These are phyloP conservation scores for Solanum verrucosum DNA, from an alignment of 257 asterid species.

Conservation along the genomic window DNA sequence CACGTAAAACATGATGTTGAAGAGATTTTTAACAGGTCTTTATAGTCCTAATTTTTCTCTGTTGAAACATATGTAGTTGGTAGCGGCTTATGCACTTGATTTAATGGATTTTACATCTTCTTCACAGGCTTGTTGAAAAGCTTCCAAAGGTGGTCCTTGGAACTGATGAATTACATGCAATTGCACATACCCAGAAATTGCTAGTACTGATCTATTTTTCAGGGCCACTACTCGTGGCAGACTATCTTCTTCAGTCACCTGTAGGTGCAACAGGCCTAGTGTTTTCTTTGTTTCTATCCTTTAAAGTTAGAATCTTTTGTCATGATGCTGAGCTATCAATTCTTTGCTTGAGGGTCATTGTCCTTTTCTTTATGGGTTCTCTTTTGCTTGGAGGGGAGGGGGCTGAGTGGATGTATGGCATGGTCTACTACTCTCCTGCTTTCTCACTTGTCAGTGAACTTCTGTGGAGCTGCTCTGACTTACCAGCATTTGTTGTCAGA, in stretches of 20 bases:
- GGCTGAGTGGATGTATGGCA: neutral
- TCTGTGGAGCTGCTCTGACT: neutral
- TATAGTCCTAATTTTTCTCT: neutral
- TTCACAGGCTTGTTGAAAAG: constrained; percentile 77
- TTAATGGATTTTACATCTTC: neutral
- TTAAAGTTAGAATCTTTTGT: neutral
- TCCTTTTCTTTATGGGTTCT: neutral
- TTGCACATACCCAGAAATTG: constrained; percentile 74
- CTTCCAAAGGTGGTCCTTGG: constrained; percentile 79
- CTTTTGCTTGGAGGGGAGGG: neutral
- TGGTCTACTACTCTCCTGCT: neutral
- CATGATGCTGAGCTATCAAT: neutral
- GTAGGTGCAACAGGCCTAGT: constrained; percentile 33
- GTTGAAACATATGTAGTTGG: neutral
- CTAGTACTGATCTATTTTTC: constrained; percentile 67
- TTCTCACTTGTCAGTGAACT: neutral
- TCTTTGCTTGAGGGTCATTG: neutral
- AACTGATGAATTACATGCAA: constrained; percentile 58
- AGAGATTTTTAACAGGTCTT: constrained; percentile 61
- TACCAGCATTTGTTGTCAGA: neutral
- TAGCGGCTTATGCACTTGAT: neutral
- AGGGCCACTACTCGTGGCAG: constrained; percentile 73
- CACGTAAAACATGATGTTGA: constrained; percentile 39
- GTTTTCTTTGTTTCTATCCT: constrained; percentile 2
- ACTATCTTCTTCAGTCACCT: constrained; percentile 65